These are phyloP conservation scores for Talaromyces sp. DNA, from an alignment of 2,329 filamentous ascomycete species.

Conservation along the genomic window DNA sequence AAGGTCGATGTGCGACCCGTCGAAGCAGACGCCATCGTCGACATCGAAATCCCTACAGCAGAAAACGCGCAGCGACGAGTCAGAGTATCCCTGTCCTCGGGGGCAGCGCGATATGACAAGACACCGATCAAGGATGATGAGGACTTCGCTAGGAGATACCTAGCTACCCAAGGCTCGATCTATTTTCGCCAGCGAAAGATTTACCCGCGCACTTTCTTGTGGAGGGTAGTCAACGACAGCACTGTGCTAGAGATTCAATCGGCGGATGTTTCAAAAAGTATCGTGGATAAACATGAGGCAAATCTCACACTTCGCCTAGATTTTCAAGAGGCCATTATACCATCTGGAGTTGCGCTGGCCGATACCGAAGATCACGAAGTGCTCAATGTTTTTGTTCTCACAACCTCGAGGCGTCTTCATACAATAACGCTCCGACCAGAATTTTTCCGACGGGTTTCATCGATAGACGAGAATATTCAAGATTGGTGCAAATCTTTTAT, in stretches of 20 bases:
- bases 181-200: constrained; percentile 76
- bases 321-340: constrained; percentile 70
- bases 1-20: constrained; percentile 76
- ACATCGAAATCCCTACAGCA: constrained; percentile 61
- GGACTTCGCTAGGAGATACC: constrained; percentile 67
- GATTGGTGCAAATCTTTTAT: constrained; percentile 73
- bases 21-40: constrained; percentile 65
- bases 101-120: constrained; percentile 35
- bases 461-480: constrained; percentile 68
- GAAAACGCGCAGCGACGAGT: constrained; percentile 46
- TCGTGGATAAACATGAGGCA: constrained; percentile 61
- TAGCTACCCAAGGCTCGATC: constrained; percentile 76
- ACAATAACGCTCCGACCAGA: constrained; percentile 79
- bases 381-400: constrained; percentile 75
- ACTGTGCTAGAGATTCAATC: constrained; percentile 78
- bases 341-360: constrained; percentile 75
- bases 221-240: constrained; percentile 80
- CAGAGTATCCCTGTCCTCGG: constrained; percentile 47
- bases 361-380: constrained; percentile 76
- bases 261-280: constrained; percentile 72
- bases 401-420: constrained; percentile 74
- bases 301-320: constrained; percentile 73
- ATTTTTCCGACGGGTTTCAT: constrained; percentile 68
- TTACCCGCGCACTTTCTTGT: constrained; percentile 81
- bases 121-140: constrained; percentile 57